Evolutionary conservation across 2,329 filamentous ascomycete species (phyloP).

Genomic region (Cadophora sp.): DNA sequence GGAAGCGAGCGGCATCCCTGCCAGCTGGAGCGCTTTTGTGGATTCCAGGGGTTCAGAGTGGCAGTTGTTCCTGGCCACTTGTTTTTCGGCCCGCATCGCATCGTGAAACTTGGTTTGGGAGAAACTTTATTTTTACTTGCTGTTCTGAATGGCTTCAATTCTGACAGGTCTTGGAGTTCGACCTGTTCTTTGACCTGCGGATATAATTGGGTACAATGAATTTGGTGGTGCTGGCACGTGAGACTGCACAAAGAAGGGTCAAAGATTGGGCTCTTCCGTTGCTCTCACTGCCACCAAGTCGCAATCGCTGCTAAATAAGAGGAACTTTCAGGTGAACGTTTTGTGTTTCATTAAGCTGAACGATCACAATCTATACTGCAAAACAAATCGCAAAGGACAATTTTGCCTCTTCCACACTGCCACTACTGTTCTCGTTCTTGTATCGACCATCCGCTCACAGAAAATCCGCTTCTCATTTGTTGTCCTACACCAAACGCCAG

Average conservation of each 20-base stretch:
- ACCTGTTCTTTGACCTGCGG: not conserved
- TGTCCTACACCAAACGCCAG: constrained; percentile 25
- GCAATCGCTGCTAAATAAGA: not conserved
- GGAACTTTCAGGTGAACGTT: not conserved
- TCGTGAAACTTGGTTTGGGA: not conserved
- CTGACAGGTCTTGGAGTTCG: not conserved
- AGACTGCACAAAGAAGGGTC: not conserved
- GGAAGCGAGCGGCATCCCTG: constrained; percentile 6
- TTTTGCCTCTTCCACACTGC: constrained; percentile 1
- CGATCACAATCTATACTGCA: constrained; percentile 36
- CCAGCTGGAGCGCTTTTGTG: not conserved
- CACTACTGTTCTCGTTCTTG: not conserved
- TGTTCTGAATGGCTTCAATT: constrained; percentile 8
- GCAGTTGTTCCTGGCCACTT: constrained; percentile 11
- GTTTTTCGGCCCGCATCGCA: not conserved
- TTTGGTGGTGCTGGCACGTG: not conserved
- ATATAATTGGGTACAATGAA: not conserved
- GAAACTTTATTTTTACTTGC: not conserved
- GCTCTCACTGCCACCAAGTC: not conserved
- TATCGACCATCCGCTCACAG: not conserved
- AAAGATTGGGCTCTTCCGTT: not conserved
- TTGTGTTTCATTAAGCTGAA: constrained; percentile 12
- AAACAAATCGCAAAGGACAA: constrained; percentile 18
- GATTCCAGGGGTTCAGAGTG: constrained; percentile 3
- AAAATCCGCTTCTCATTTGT: constrained; percentile 7